Percentiles rank a stretch among this genome's conserved stretches.
Conservation (phyloP, 805 yeast genomes). For the Ogataea nonfermentans region DNA sequence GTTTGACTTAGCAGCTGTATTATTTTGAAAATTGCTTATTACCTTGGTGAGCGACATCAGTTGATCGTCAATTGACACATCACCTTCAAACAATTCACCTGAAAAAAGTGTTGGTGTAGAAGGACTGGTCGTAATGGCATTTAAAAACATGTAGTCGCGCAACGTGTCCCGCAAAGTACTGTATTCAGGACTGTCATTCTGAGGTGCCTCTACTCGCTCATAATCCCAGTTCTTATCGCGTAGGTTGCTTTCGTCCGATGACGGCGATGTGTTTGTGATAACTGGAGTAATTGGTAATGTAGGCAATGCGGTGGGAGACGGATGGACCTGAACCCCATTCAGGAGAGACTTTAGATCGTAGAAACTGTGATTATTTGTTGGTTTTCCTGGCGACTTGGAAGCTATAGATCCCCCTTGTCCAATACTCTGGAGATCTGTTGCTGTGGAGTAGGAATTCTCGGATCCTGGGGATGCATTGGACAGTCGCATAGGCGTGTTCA, state of each 20-base stretch:
- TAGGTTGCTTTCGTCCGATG: slow-evolving; percentile 3
- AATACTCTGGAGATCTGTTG: slow-evolving; percentile 2
- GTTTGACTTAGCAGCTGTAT: slow-evolving; percentile 5
- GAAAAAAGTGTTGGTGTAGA: slow-evolving; percentile 11
- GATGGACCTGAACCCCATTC: slow-evolving; percentile 11
- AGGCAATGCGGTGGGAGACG: slow-evolving; percentile 1
- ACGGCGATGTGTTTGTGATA: slow-evolving; percentile 5
- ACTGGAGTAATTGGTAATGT: slow-evolving; percentile 10
- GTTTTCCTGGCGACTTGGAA: slow-evolving; percentile 4
- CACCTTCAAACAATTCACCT: slow-evolving; percentile 5
- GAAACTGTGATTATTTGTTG: slow-evolving; percentile 2
- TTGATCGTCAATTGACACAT: slow-evolving; percentile 15
- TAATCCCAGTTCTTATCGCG: background rate
- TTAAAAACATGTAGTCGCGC: slow-evolving; percentile 42
- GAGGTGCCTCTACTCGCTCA: background rate
- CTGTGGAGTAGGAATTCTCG: background rate
- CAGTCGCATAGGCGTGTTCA: background rate
- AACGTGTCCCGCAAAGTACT: slow-evolving; percentile 31
- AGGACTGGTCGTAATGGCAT: slow-evolving; percentile 27
- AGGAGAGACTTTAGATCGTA: slow-evolving; percentile 13
- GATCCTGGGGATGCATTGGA: slow-evolving; percentile 1
- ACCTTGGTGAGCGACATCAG: slow-evolving; percentile 14
- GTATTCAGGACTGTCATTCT: slow-evolving; percentile 15
- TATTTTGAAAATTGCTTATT: slow-evolving; percentile 15
- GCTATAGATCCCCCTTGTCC: background rate